Base-by-base conservation (phyloP, 495 filamentous ascomycete species). In the Bathelium albidoporum region DNA sequence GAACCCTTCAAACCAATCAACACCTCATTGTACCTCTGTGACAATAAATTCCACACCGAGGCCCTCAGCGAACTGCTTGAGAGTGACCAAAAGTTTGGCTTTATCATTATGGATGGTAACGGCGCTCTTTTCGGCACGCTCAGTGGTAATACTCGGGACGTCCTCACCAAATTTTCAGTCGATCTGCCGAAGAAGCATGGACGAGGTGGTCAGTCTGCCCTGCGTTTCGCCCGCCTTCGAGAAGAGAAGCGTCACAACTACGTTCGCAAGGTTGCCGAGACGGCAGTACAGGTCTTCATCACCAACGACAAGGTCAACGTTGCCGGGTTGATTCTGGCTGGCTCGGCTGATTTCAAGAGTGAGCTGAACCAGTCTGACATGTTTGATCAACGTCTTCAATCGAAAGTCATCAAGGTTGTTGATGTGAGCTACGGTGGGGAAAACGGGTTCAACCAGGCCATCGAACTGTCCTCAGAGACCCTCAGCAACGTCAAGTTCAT, bases 171-270 rank as follows among this genome's bases (percentile, higher is more conserved):
- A 76, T 92, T 98, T 78, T 86, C 84, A 9, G 94, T 98, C 73
- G 95, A 97, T 81, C 76, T 98, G 29, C 94, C 94, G 68, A 97
- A 97, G 87, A 98, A 98, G 81, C 94, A 98, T 81, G 95, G 94
- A 53, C 91, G 94, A 87, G 94, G 94, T 88, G 94, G 94, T 78
- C 95, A 98, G 81, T 97, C 95, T 65, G 94, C 94, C 34, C 83
- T 98, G 70, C 95, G 94, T 89, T 98, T 98, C 76, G 89, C 94
- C 61, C 94, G 94, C 89, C 86, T 97, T n/a, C 85, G 94, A 79
- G 94, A 98, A 74, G 94, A 98, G 76, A 98, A 98, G 79, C 91
- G 94, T 66, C 94, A 98, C 85, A 98, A 97, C 78, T 98, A 98
- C 70, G 95, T 98, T 67, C 89, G 94, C 66, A 98, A 98, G 76